A percentile compares a stretch with the other conserved stretches of the same genome.
Conservation (phyloP, 192 early-diverging fungal species). For the Phycomyces nitens region DNA sequence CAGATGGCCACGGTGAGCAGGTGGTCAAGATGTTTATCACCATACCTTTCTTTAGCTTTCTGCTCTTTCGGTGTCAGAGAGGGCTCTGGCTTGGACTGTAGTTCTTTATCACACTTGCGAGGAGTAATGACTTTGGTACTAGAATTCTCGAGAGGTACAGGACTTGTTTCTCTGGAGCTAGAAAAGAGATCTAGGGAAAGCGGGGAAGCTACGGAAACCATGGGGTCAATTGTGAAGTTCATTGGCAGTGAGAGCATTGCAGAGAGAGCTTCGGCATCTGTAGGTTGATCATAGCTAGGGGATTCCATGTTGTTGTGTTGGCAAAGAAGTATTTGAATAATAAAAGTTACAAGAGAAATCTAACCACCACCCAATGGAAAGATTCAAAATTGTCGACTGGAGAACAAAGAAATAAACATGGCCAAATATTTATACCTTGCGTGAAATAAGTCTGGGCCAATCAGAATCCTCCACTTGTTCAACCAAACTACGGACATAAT, state of each 20-base stretch:
- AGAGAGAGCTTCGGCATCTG: constrained; percentile 8
- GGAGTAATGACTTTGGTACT: neutral
- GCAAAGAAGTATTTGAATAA: constrained; percentile 8
- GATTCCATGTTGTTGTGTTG: constrained; percentile 3
- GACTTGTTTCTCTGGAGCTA: constrained; percentile 1
- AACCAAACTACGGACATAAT: neutral
- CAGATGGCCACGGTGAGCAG: neutral
- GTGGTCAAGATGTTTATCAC: neutral
- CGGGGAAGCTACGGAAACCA: constrained; percentile 9
- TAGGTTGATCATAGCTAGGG: neutral
- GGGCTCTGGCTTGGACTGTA: constrained; percentile 11
- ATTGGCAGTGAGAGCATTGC: constrained; percentile 20
- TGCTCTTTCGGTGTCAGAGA: constrained; percentile 31
- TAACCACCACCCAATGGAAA: constrained; percentile 37
- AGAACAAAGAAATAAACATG: constrained; percentile 7
- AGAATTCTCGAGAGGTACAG: neutral
- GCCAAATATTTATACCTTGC: neutral
- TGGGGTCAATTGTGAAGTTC: constrained; percentile 22
- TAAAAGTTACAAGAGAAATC: constrained; percentile 2
- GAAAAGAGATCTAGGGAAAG: neutral
- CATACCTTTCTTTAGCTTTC: constrained; percentile 33
- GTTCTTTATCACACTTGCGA: neutral
- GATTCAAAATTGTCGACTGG: constrained; percentile 13
- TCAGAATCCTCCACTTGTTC: constrained; percentile 16
- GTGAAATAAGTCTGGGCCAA: constrained; percentile 4